Conservation (phyloP, 2,329 filamentous ascomycete species). For the Paecilomyces niveus region DNA sequence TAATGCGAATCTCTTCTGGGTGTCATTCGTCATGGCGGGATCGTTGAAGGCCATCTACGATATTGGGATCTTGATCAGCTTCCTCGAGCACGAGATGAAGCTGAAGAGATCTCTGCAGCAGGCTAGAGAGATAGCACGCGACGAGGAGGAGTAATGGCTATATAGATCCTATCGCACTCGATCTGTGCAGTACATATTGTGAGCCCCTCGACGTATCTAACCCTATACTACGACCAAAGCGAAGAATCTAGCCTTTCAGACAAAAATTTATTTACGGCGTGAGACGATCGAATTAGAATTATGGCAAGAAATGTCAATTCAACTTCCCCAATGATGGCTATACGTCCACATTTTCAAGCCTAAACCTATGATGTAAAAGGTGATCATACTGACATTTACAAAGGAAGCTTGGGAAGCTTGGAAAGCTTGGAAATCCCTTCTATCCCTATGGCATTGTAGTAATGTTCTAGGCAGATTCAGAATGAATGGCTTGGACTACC, state of each 20-base stretch:
- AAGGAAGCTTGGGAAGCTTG: too few species aligned
- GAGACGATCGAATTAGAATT: too few species aligned
- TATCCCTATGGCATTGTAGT: too few species aligned
- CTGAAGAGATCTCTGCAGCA: neutral
- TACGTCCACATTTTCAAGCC: too few species aligned
- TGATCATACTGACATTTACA: neutral
- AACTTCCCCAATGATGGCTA: too few species aligned
- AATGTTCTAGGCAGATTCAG: too few species aligned
- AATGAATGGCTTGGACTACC: too few species aligned
- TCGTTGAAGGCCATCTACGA: conserved; percentile 56
- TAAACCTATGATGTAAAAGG: too few species aligned
- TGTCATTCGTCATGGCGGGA: conserved; percentile 58
- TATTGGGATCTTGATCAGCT: conserved; percentile 49
- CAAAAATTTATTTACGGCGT: too few species aligned
- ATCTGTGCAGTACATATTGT: neutral
- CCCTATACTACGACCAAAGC: too few species aligned
- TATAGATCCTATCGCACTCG: neutral
- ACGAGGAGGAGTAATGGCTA: neutral
- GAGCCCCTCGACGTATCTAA: neutral
- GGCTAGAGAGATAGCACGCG: neutral
- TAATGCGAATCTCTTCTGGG: conserved; percentile 50
- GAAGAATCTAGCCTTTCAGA: too few species aligned
- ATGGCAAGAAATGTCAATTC: too few species aligned
- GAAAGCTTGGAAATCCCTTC: neutral
- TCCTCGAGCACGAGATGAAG: conserved; percentile 26